phyloP scores from a whole-genome alignment of 345 rosid species.

The Excoecaria agallocha region DNA sequence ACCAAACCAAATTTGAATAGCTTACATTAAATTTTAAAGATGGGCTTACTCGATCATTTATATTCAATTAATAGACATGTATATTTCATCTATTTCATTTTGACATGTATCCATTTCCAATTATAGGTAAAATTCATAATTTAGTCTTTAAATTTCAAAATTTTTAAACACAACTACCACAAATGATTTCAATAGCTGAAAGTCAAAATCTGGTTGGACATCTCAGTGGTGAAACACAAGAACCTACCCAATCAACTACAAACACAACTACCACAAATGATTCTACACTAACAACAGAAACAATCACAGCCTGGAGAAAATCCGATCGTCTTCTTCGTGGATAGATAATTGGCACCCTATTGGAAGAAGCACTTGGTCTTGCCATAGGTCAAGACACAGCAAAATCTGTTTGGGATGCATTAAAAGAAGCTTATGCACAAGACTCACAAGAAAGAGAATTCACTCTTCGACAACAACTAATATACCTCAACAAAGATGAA shows the following conservation, averaged over 20 bases:
- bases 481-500: background rate
- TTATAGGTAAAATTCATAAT: too few species aligned
- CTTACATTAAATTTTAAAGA: too few species aligned
- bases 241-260: background rate
- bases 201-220: background rate
- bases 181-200: too few species aligned
- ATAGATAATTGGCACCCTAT: slow-evolving; percentile 8
- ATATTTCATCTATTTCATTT: too few species aligned
- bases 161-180: too few species aligned
- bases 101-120: too few species aligned
- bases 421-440: slow-evolving; percentile 10
- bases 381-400: background rate
- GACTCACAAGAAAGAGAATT: slow-evolving; percentile 17
- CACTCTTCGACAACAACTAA: slow-evolving; percentile 1
- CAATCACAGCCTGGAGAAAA: background rate
- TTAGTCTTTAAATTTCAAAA: too few species aligned
- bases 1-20: too few species aligned
- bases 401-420: background rate
- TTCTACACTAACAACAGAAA: background rate
- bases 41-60: too few species aligned
- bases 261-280: background rate
- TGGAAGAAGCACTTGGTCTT: slow-evolving; percentile 15
- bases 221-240: background rate
- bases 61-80: too few species aligned
- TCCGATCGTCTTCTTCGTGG: slow-evolving; percentile 11